Evolutionary conservation across 805 yeast genomes (phyloP).

Genomic region (Spathaspora sp.): DNA sequence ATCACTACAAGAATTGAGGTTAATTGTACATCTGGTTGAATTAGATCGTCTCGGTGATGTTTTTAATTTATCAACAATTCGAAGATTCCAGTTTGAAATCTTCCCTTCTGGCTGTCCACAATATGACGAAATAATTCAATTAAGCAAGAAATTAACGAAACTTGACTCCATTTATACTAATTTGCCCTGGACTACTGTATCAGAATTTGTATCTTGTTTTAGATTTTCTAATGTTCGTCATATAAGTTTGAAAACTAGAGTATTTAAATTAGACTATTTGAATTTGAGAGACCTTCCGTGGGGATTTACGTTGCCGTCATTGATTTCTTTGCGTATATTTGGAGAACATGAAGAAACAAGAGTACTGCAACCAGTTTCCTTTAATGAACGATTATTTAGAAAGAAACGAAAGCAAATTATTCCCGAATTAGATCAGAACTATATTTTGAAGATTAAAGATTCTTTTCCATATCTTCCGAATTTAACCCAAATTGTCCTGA

Average conservation of each 20-base stretch:
- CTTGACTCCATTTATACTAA: too few species aligned
- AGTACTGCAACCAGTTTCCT: too few species aligned
- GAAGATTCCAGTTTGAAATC: too few species aligned
- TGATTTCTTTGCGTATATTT: not conserved
- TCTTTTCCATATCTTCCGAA: too few species aligned
- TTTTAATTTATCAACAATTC: not conserved
- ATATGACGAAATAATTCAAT: not conserved
- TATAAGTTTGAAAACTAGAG: not conserved
- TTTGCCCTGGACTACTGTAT: too few species aligned
- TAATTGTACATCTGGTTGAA: not conserved
- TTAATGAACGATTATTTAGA: too few species aligned
- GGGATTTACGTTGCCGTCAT: not conserved
- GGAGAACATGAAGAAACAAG: too few species aligned
- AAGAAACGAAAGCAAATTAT: too few species aligned
- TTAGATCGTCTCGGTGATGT: not conserved
- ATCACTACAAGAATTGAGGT: not conserved
- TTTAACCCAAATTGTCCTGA: not conserved
- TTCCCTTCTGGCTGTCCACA: not conserved
- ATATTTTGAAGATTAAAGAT: too few species aligned
- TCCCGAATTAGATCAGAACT: too few species aligned
- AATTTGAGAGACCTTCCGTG: too few species aligned
- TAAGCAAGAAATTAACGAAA: not conserved
- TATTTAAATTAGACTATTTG: too few species aligned
- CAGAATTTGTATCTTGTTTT: not conserved
- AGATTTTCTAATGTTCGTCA: not conserved